Percentiles rank a stretch among this genome's conserved stretches.
phyloP scores from a whole-genome alignment of 2,329 filamentous ascomycete genomes.

The Ascochyta lentis region DNA sequence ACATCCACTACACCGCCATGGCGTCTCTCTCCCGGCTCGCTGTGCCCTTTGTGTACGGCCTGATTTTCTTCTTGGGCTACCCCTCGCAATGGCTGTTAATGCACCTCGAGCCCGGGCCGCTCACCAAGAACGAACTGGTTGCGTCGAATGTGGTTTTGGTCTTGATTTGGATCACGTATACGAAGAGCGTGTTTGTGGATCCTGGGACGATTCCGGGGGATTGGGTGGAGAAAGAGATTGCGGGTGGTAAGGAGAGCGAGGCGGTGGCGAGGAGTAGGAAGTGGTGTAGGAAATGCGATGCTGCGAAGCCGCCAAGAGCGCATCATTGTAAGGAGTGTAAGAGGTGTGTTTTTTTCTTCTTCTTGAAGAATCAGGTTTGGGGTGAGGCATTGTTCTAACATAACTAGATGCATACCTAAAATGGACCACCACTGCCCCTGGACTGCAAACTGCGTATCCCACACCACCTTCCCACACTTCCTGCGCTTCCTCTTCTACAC shows the following conservation, averaged over 20 bases:
- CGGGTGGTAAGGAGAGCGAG: conserved; percentile 3
- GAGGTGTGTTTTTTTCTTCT: conserved; percentile 51
- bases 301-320: conserved; percentile 75
- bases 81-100: conserved; percentile 75
- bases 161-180: conserved; percentile 74
- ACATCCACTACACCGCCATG: conserved; percentile 4
- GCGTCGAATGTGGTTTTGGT: conserved; percentile 71
- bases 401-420: conserved; percentile 70
- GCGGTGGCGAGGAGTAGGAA: conserved; percentile 44
- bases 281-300: conserved; percentile 80
- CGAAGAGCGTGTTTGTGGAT: conserved; percentile 65
- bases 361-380: not conserved
- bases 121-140: conserved; percentile 63
- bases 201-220: conserved; percentile 60
- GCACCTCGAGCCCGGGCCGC: conserved; percentile 63
- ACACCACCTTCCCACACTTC: conserved; percentile 83
- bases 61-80: conserved; percentile 75
- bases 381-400: not conserved
- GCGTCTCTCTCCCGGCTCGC: conserved; percentile 56
- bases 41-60: conserved; percentile 69
- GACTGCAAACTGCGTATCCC: conserved; percentile 83
- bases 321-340: conserved; percentile 83
- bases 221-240: conserved; percentile 22
- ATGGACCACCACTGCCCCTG: conserved; percentile 91
- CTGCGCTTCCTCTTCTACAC: conserved; percentile 77